Base-by-base conservation (phyloP, 352 stramenopile species). In the Lagenidium sp. region DNA sequence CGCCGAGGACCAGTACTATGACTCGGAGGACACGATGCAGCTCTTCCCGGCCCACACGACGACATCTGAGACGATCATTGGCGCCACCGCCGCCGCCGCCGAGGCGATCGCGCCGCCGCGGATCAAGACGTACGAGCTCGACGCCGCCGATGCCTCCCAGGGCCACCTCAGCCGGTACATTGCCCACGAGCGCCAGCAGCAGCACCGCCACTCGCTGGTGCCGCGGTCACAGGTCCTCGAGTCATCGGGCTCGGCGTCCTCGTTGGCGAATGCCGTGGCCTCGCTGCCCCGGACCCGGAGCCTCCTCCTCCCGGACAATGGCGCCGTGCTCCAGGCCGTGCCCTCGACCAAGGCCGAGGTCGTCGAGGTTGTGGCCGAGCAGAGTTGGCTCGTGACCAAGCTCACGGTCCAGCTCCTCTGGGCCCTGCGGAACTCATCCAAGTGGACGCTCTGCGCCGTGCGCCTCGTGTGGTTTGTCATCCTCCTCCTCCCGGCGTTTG, bases 351-450 rank as follows among this genome's bases (percentile, higher is more conserved):
- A 55, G 12, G 50, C 47, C 13, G 70, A 81, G 38, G 66, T 59
- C 6, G 67, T 83, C 7, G 70, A 81, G 44, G 70, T 83, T 16
- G 47, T 83, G 21, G 70, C 70, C 13, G 70, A 83, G 44, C 70
- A 83, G 56, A 83, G 70, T 39, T 86, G 70, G 70, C 61, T 86
- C 25, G 60, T 86, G 37, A 84, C 70, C 20, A 84, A 82, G 51
- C 67, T 86, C 36, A 64, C 64, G 37, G 41, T 83, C 36, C 66
- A 86, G 51, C 42, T 86, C 24, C 51, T 86, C 10, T 86, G 74
- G 74, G 71, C 68, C 19, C 46, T 88, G 40, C 66, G 68, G 23
- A 82, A 75, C 56, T 86, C 76, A 22, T 60, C 73, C 41, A 62
- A 61, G 18, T 92, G 79, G 79, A 77, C 89, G 12, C 40, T 88